Evolutionary conservation across 2,329 filamentous ascomycete genomes (phyloP), one percentile per base, ranked within the genome.

Genomic region (Penicillium brasilianum): DNA sequence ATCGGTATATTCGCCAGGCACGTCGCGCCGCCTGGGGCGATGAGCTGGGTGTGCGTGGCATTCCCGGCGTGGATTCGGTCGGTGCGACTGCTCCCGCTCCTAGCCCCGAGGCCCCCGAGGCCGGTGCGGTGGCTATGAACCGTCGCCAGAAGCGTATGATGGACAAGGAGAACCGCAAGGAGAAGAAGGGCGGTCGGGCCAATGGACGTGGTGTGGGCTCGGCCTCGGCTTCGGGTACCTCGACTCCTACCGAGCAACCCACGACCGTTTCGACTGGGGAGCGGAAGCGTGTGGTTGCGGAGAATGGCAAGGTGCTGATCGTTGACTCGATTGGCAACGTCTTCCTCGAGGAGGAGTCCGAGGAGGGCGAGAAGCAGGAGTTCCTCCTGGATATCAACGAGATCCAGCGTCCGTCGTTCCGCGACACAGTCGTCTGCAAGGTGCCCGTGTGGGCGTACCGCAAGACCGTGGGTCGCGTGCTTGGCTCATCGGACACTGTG

Each of bases 231-330:
- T 56, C 53, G 25, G 53, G 53, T 3, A 81, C 80, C 30, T 78
- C 80, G 69, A 89, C 83, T 71, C 87, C 77, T 2, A 69, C 85
- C 77, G 64, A 78, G 80, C 64, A 74, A 78, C 74, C 71, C 76
- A 87, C n/a, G n/a, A n/a, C 87, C 11, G 30, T 50, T 22, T 44
- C 52, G 2, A 41, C 39, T 25, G 93, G 93, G 20, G 84, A 90
- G 36, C 92, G 92, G 80, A 96, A 94, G 84, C 86, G 92, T 37
- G 92, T 98, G 16, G 87, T 93, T 28, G 94, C 93, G 2, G 90
- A 97, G 82, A 99, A 99, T 71, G 95, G 95, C 68, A 99, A 98
- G 82, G 84, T 96, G 0, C 82, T 99, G 39, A 89, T 99, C 58
- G 95, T 99, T 4, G 94, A 99, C 78, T 92, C 91, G 0, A 82